Evolutionary conservation across 2,329 filamentous ascomycete genomes (phyloP).

Genomic region (Calycina herbarum): DNA sequence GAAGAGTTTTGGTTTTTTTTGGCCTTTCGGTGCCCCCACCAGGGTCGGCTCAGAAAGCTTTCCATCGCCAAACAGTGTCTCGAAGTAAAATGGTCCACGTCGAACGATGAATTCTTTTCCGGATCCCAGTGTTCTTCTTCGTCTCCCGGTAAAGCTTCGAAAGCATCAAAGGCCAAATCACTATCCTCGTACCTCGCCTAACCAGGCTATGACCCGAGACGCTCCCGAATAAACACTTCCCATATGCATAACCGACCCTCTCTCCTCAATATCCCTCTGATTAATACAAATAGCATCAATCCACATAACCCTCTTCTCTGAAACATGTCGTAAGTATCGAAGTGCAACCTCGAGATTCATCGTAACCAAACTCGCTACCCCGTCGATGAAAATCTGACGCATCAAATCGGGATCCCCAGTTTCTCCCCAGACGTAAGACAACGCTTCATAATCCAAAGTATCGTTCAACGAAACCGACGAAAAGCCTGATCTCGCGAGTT

Average conservation of each 20-base stretch:
- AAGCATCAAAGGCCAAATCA: background rate
- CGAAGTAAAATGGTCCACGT: too few species aligned
- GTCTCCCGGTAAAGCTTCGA: too few species aligned
- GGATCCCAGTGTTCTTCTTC: too few species aligned
- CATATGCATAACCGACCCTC: slow-evolving; percentile 28
- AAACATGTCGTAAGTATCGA: background rate
- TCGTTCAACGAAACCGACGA: background rate
- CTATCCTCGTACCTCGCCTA: slow-evolving; percentile 18
- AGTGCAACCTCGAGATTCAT: background rate
- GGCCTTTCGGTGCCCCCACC: too few species aligned
- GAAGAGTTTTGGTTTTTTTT: too few species aligned
- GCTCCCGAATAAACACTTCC: slow-evolving; percentile 29
- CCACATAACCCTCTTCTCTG: background rate
- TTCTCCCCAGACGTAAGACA: slow-evolving; percentile 6
- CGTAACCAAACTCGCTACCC: background rate
- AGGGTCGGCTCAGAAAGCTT: too few species aligned
- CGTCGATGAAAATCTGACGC: background rate
- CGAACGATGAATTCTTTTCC: too few species aligned
- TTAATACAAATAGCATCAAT: slow-evolving; percentile 9
- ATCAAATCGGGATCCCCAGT: background rate
- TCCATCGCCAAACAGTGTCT: too few species aligned
- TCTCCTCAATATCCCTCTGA: slow-evolving; percentile 17
- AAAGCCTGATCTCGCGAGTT: background rate
- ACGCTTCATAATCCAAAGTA: background rate
- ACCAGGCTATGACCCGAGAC: slow-evolving; percentile 26